Evolutionary conservation across 139 green algal species (phyloP), one percentile per base, ranked within the genome.

Genomic region (Chlamydomonas schloesseri): DNA sequence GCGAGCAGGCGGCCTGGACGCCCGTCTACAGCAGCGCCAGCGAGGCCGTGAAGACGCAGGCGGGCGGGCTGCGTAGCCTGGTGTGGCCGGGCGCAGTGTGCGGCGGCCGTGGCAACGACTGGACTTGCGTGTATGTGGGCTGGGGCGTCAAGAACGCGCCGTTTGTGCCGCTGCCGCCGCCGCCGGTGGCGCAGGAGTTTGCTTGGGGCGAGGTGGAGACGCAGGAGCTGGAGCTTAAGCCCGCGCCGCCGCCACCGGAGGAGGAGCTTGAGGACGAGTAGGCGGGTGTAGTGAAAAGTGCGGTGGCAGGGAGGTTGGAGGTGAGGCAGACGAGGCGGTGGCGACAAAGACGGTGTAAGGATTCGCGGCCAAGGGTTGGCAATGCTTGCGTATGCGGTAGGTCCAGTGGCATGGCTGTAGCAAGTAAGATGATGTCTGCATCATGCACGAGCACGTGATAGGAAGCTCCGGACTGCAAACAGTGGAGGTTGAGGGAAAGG

Each of bases 201-300:
- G 91, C 94, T n/a, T 84, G 88, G 74, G 82, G 77, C 1, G 78
- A 94, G 71, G 90, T 96, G 73, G 94, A 97, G 90, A 94, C 89
- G 6, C 83, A 79, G 65, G 94, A 96, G 79, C 90, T 98, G 86
- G 93, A 94, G 76, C 90, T 90, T 36, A 93, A 94, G 88, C 89
- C 86, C 1, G 88, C 80, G 74, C 82, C 89, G 15, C 84, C 89
- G 75, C 73, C 83, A 31, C 55, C 89, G 21, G 92, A 93, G 33
- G 94, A 94, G 81, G 92, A 89, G 13, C 18, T 23, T 3, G 87
- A 87, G 60, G 90, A 89, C 21, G 75, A 84, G 60, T 33, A 86
- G 42, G 42, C 24, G 69, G 55, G 14, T 11, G 69, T n/a, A n/a
- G n/a, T n/a, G n/a, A n/a, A n/a, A n/a, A n/a, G n/a, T n/a, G n/a